phyloP scores from a whole-genome alignment of 345 rosid species.

The Trapa bicornis region DNA sequence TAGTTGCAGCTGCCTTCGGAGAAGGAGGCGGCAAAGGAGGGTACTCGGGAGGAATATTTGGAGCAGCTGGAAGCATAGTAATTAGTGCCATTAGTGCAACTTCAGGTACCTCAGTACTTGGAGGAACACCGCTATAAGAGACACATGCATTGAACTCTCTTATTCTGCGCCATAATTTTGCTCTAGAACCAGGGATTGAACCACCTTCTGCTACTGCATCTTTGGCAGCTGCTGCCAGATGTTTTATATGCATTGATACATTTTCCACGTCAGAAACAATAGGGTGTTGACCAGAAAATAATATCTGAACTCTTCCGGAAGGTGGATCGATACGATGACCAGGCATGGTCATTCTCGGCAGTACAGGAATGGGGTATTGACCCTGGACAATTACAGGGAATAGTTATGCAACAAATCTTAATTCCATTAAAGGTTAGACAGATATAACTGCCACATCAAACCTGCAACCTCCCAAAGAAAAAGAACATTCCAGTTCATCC shows the following conservation, averaged over 20 bases:
- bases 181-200: slow-evolving; percentile 88
- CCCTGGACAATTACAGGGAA: slow-evolving; percentile 37
- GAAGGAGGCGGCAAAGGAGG: slow-evolving; percentile 98
- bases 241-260: slow-evolving; percentile 79
- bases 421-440: background rate
- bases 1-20: slow-evolving; percentile 98
- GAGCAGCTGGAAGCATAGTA: slow-evolving; percentile 92
- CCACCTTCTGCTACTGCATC: slow-evolving; percentile 99
- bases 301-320: slow-evolving; percentile 75
- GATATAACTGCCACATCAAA: background rate
- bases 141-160: slow-evolving; percentile 96
- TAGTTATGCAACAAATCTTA: background rate
- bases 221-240: slow-evolving; percentile 91
- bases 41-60: slow-evolving; percentile 86
- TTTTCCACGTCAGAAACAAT: slow-evolving; percentile 56
- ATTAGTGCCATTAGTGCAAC: slow-evolving; percentile 96
- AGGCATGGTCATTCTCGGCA: slow-evolving; percentile 97
- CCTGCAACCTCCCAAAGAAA: background rate
- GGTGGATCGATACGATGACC: slow-evolving; percentile 99
- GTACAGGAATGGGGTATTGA: slow-evolving; percentile 69
- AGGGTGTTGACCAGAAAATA: slow-evolving; percentile 31
- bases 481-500: background rate
- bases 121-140: slow-evolving; percentile 78
- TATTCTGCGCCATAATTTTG: slow-evolving; percentile 95
- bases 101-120: slow-evolving; percentile 81